These are phyloP conservation scores for Astragalus glycyphyllos DNA, from an alignment of 306 rosid species.

Conservation along the genomic window DNA sequence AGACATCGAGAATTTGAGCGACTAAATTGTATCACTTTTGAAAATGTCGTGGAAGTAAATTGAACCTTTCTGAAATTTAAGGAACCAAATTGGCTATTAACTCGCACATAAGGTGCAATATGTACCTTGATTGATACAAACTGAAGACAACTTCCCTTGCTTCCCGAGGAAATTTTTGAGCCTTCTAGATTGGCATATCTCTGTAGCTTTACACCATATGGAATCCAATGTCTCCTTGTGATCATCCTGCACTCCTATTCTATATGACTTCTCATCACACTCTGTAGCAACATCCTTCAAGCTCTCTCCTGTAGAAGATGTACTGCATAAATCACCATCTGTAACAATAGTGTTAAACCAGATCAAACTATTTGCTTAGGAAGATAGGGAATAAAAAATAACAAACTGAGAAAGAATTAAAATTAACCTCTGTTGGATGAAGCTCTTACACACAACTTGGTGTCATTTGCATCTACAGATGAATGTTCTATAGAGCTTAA, in stretches of 20 bases:
- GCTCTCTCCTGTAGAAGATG: slow-evolving; percentile 55
- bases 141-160: slow-evolving; percentile 76
- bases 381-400: no score
- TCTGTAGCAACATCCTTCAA: slow-evolving; percentile 51
- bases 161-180: slow-evolving; percentile 70
- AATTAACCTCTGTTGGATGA: slow-evolving; percentile 55
- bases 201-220: slow-evolving; percentile 78
- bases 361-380: no score
- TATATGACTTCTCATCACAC: slow-evolving; percentile 50
- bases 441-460: slow-evolving; percentile 52
- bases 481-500: slow-evolving; percentile 67
- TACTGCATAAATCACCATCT: slow-evolving; percentile 55
- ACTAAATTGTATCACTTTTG: no score
- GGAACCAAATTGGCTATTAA: no score
- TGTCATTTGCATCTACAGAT: slow-evolving; percentile 52
- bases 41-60: no score
- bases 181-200: slow-evolving; percentile 63
- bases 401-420: slow-evolving; percentile 24
- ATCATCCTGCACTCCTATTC: no score
- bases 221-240: slow-evolving; percentile 67
- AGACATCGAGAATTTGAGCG: no score
- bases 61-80: no score
- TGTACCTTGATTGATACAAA: slow-evolving; percentile 69
- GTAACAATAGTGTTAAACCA: slow-evolving; percentile 33
- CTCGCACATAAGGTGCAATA: no score